Conservation (phyloP, 441 rosid species). For the Aleurites moluccanus region DNA sequence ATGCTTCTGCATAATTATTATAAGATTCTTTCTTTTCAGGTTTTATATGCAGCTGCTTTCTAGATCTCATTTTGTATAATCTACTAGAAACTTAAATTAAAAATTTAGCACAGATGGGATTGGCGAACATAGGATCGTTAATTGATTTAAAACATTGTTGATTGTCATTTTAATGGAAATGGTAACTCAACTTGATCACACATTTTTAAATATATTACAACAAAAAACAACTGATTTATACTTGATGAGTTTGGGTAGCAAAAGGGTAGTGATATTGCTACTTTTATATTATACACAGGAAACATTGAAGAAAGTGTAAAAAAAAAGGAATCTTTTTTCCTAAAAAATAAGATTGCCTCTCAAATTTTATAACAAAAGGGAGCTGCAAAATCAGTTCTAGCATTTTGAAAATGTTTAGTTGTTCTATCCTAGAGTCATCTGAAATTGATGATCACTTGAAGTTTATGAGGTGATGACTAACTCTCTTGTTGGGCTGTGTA, state of each 20-base stretch:
- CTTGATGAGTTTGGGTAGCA: background rate
- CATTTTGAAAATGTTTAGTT: background rate
- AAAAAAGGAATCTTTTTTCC: background rate
- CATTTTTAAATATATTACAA: background rate
- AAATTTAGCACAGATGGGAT: background rate
- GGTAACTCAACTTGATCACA: background rate
- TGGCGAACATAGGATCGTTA: background rate
- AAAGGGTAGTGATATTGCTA: background rate
- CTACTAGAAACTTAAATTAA: too few relatives aligned
- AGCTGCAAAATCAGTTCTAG: background rate
- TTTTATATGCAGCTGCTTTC: background rate
- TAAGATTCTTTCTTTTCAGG: background rate
- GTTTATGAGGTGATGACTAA: slow-evolving; percentile 16
- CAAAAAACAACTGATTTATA: background rate
- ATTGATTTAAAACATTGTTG: background rate
- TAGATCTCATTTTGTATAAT: background rate
- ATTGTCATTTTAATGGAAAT: background rate
- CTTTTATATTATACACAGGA: background rate
- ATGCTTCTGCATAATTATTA: background rate
- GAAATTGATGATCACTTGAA: background rate
- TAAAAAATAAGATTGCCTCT: background rate
- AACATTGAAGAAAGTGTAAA: background rate
- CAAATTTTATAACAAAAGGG: background rate
- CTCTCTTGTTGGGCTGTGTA: slow-evolving; percentile 36
- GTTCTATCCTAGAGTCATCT: background rate